Base-by-base conservation (phyloP, 1,139 yeast genomes). In the Hyphopichia buzzinii region DNA sequence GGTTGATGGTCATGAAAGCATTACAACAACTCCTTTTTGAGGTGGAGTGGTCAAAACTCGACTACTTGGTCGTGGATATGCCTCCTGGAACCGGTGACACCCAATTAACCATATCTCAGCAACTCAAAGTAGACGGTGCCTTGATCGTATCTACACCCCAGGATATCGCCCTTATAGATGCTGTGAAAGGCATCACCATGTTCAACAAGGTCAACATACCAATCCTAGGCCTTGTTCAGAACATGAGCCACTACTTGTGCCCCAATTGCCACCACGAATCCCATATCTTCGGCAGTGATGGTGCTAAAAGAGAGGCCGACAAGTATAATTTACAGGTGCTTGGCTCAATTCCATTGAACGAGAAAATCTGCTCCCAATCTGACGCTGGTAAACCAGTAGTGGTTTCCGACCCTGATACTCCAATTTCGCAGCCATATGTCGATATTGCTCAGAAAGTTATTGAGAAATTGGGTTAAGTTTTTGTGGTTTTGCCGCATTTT, bases 31-130 rank as follows among this genome's bases (percentile, higher is more conserved):
- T 87, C 14, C 57, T 87, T 15, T 86, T 84, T 48, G 95, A 87
- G 38, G 95, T 87, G 1, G 74, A 80, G 36, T 87, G 96, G 96
- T 72, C 77, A 7, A 57, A 64, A n/a, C 57, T 86, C 35, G 96
- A 87, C 54, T 72, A 79, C 21, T 64, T 87, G 36, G 81, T 87
- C 1, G 66, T 87, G 13, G 96, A 87, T 49, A 77, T 87, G 86
- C 96, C 96, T 1, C 96, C 96, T 0, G 96, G 96, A 3, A 87
- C 96, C 0, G 96, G 96, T 10, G 96, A 87, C 52, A 84, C 88
- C 1, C 96, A 87, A 50, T 66, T 87, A 39, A 84, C 95, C 0
- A 71, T 88, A 19, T 81, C 90, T 22, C 96, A 87, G 55, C 84
- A 81, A 48, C 58, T 85, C n/a, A 69, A 74, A 34, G 78, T 87